Evolutionary conservation across 2,329 filamentous ascomycete genomes (phyloP).

Genomic region (Huntiella abstrusa): DNA sequence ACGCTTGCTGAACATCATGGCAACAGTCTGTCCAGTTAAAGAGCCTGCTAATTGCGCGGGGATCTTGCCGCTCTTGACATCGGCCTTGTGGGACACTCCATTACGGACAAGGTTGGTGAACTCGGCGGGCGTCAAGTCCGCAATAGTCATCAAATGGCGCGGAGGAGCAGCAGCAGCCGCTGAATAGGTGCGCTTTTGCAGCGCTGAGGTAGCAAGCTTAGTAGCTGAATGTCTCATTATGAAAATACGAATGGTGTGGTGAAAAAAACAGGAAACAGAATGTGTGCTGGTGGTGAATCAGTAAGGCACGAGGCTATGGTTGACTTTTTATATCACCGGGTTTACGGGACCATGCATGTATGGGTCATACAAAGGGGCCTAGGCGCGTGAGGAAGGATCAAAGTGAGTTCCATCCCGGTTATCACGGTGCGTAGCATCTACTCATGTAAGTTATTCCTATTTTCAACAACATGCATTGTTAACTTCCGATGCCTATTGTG

Average conservation of each 20-base stretch:
- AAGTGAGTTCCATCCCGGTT: neutral
- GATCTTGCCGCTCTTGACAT: slow-evolving; percentile 50
- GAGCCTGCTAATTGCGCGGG: slow-evolving; percentile 39
- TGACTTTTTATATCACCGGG: neutral
- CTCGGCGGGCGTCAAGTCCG: slow-evolving; percentile 63
- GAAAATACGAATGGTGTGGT: neutral
- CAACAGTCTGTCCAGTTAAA: slow-evolving; percentile 62
- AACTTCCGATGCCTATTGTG: too few relatives aligned
- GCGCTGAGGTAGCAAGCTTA: slow-evolving; percentile 19
- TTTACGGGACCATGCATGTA: neutral
- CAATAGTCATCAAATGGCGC: slow-evolving; percentile 81
- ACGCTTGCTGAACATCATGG: slow-evolving; percentile 93
- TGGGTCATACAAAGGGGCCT: neutral
- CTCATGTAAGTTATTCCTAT: too few relatives aligned
- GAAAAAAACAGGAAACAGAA: too few relatives aligned
- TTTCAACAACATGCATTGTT: too few relatives aligned
- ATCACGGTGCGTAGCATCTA: neutral
- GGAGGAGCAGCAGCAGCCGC: slow-evolving; percentile 24
- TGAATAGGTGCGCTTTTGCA: slow-evolving; percentile 27
- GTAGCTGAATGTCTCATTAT: slow-evolving; percentile 20
- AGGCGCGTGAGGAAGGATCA: neutral
- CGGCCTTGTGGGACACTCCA: slow-evolving; percentile 56
- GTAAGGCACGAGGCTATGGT: neutral
- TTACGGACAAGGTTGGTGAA: slow-evolving; percentile 67
- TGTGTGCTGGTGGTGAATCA: too few relatives aligned